Conservation (phyloP, 169 alveolate genomes). For the Perkinsus olseni region DNA sequence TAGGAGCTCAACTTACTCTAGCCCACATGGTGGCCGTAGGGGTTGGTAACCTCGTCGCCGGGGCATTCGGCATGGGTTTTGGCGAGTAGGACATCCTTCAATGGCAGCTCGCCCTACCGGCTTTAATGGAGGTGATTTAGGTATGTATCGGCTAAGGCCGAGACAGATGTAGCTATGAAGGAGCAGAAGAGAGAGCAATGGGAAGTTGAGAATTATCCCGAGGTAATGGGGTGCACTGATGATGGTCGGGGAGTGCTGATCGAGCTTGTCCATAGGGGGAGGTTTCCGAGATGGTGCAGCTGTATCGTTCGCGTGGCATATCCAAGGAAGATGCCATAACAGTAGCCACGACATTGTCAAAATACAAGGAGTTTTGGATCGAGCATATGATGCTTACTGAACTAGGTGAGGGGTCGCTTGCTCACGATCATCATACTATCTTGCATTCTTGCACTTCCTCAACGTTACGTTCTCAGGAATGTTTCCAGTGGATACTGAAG, state of each 20-base stretch:
- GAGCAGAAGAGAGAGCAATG: slow-evolving; percentile 7
- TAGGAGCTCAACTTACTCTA: not conserved
- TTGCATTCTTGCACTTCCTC: no score
- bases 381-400: slow-evolving; percentile 14
- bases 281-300: slow-evolving; percentile 13
- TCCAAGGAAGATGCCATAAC: not conserved
- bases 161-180: not conserved
- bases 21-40: slow-evolving; percentile 7
- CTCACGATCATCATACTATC: no score
- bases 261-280: not conserved
- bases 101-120: not conserved
- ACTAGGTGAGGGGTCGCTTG: not conserved
- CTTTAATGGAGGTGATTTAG: not conserved
- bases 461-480: not conserved
- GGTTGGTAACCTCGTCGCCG: slow-evolving; percentile 4
- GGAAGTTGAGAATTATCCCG: slow-evolving; percentile 16
- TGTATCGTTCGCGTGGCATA: slow-evolving; percentile 1
- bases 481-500: not conserved
- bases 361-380: slow-evolving; percentile 10
- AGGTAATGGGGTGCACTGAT: not conserved
- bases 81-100: slow-evolving; percentile 1
- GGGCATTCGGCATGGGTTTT: slow-evolving; percentile 10
- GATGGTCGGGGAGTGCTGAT: no score
- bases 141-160: slow-evolving; percentile 8
- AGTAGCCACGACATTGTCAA: slow-evolving; percentile 4